Evolutionary conservation across 192 early-diverging fungal species (phyloP), one percentile per base, ranked within the genome.

Genomic region (Linnemannia elongata): DNA sequence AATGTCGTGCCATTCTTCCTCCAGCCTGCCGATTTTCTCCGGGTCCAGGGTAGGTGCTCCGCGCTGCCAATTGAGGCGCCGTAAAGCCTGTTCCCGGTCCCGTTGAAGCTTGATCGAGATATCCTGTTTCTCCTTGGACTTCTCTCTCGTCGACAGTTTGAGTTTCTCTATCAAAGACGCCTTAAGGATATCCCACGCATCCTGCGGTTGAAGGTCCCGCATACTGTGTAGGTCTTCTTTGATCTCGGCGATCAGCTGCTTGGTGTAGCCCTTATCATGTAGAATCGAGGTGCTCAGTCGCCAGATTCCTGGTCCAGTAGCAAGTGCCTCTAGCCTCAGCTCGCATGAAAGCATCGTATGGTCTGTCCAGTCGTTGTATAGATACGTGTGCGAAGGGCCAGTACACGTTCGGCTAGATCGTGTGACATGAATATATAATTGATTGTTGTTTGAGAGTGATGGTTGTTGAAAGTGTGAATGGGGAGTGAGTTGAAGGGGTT

Each of bases 301-400:
- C 76, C 76, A 78, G 5, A 70, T 20, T 78, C 76, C 76, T 44
- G 45, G 45, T 69, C 76, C 76, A 15, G 76, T 52, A 3, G 45
- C 18, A 17, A 54, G 27, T 0, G 39, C 45, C 18, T 69, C 30
- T 1, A 70, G 76, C 1, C 68, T 24, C 0, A 78, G 30, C 42
- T 70, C 68, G 22, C 63, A 78, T 18, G 76, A 70, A 1, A 78
- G 42, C 45, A 70, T 78, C 0, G 76, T 13, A 30, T 78, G 76
- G 20, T 78, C 76, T 6, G 45, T 78, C 76, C 76, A 70, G 18
- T 54, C 18, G 20, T 42, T 71, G 35, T 38, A 10, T 7, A 41
- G 0, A 38, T 41, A 41, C 8, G 69, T 41, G 38, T 42, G 38
- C 13, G 38, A 41, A 0, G 69, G 7, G 38, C 69, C n/a, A 38